Evolutionary conservation across 2,329 filamentous ascomycete species (phyloP).

Genomic region (Monosporascus ibericus): DNA sequence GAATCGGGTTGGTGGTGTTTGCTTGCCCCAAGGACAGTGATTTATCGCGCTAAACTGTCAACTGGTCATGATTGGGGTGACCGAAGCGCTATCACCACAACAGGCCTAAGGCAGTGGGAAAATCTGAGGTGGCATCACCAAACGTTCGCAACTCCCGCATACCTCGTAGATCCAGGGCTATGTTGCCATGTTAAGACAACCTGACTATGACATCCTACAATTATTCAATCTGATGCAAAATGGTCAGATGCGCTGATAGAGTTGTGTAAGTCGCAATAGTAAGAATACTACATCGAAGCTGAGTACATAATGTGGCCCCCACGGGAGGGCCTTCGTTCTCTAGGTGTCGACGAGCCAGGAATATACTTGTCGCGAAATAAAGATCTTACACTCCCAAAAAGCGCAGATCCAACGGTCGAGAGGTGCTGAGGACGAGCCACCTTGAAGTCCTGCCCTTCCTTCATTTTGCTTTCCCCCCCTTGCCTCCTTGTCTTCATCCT

Average conservation of each 20-base stretch:
- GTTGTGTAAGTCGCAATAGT: neutral
- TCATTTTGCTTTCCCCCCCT: neutral
- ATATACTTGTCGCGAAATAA: neutral
- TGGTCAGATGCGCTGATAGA: neutral
- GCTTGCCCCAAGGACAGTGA: neutral
- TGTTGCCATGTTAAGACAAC: neutral
- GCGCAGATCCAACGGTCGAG: neutral
- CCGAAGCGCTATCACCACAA: neutral
- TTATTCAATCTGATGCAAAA: neutral
- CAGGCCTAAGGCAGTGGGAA: neutral
- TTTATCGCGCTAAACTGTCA: neutral
- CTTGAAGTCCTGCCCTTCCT: neutral
- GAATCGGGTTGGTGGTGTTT: neutral
- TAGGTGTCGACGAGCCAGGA: neutral
- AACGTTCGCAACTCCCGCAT: neutral
- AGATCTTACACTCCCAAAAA: neutral
- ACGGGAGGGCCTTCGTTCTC: neutral
- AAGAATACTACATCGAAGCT: neutral
- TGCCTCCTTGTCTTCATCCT: constrained; percentile 1
- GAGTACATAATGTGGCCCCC: neutral
- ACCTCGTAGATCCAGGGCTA: neutral
- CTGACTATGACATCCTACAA: neutral
- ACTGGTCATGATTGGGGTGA: neutral
- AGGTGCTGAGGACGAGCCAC: neutral
- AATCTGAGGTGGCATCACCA: neutral